Conservation (phyloP, 164 flowering plant species). For the Liriodendron chinense region DNA sequence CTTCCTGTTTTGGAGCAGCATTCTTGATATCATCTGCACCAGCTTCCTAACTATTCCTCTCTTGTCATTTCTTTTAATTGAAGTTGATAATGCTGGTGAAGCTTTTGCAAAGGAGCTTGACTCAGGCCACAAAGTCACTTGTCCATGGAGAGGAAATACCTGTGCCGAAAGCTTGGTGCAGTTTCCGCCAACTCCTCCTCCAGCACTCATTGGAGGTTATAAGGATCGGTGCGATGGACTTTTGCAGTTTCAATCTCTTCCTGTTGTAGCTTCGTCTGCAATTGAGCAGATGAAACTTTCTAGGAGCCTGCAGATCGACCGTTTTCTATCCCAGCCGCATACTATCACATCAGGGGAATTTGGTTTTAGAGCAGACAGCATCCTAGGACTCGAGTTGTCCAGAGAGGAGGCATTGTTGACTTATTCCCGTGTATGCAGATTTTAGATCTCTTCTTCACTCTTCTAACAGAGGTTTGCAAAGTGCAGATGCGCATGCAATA, state of each 20-base stretch:
- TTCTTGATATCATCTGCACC: slow-evolving; percentile 1
- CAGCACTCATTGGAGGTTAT: slow-evolving; percentile 90
- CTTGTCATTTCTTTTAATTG: slow-evolving; percentile 19
- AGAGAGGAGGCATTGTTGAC: slow-evolving; percentile 43
- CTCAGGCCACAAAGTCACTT: slow-evolving; percentile 56
- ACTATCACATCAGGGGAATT: slow-evolving; percentile 40
- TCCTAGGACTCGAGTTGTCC: slow-evolving; percentile 43
- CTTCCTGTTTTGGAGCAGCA: neutral
- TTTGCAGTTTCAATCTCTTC: slow-evolving; percentile 80
- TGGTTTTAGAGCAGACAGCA: slow-evolving; percentile 52
- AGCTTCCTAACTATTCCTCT: slow-evolving; percentile 15
- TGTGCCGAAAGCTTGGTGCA: slow-evolving; percentile 97
- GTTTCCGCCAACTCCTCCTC: slow-evolving; percentile 95
- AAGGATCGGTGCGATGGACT: slow-evolving; percentile 98
- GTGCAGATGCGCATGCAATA: too few species aligned
- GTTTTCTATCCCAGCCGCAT: slow-evolving; percentile 56
- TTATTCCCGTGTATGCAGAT: slow-evolving; percentile 63
- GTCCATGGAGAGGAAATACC: slow-evolving; percentile 95
- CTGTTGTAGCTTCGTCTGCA: slow-evolving; percentile 71
- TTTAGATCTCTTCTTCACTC: neutral
- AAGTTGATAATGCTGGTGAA: slow-evolving; percentile 69
- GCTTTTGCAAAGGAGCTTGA: slow-evolving; percentile 79
- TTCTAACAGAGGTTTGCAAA: neutral
- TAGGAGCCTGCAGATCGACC: slow-evolving; percentile 67
- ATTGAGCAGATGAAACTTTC: slow-evolving; percentile 73